These are phyloP conservation scores for Wickerhamomyces ciferrii DNA, from an alignment of 805 yeast species.

Conservation along the genomic window DNA sequence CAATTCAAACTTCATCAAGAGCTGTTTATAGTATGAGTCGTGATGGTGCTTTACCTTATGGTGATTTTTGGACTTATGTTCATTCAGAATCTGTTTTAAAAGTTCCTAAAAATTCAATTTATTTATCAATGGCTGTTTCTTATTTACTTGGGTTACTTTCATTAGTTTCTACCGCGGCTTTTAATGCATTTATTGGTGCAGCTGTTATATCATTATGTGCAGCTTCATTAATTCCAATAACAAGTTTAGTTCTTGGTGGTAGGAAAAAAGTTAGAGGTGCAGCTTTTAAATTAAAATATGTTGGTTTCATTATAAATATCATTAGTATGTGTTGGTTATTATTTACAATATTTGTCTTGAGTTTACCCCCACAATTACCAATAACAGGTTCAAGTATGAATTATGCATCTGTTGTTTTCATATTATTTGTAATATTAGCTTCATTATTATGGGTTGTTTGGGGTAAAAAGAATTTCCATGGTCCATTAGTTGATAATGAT, in stretches of 20 bases:
- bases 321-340: constrained; percentile 57
- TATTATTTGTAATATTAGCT: constrained; percentile 39
- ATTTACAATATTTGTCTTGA: constrained; percentile 54
- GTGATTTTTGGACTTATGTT: constrained; percentile 60
- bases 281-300: constrained; percentile 52
- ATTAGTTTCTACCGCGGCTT: constrained; percentile 65
- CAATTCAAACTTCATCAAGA: constrained; percentile 77
- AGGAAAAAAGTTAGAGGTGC: constrained; percentile 62
- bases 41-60: constrained; percentile 73
- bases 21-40: constrained; percentile 79
- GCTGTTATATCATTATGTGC: constrained; percentile 71
- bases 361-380: constrained; percentile 64
- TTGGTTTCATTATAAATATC: constrained; percentile 62
- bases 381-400: constrained; percentile 37
- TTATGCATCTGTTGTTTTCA: constrained; percentile 59
- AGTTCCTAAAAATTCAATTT: constrained; percentile 67
- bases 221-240: constrained; percentile 73
- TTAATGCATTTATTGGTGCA: constrained; percentile 80
- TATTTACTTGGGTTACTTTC: constrained; percentile 59
- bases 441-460: constrained; percentile 49
- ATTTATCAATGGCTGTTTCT: constrained; percentile 59
- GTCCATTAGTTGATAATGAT: constrained; percentile 42
- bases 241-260: constrained; percentile 54
- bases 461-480: constrained; percentile 59
- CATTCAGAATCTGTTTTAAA: constrained; percentile 47